Base-by-base conservation (phyloP, 2,329 filamentous ascomycete species). In the Grosmannia penicillata region DNA sequence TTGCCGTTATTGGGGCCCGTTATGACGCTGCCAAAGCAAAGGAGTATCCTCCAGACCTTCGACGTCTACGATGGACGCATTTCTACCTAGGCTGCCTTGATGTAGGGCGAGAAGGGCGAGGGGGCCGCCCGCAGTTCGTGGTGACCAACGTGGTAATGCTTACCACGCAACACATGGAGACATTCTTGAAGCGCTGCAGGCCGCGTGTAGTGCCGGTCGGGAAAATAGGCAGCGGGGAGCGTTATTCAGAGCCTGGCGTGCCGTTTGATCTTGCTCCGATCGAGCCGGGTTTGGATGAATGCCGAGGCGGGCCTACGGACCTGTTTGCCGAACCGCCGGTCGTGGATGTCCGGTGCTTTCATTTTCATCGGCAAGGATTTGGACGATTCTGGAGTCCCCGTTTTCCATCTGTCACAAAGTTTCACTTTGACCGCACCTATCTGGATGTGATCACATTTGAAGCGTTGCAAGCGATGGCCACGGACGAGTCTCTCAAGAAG, bases 291-390 rank as follows among this genome's bases (percentile, higher is more conserved):
- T 47, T 67, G 3, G 57, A 63, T 37, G 54, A 55, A 27, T 55
- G 59, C 32, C 51, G 62, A 49, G 44, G 58, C 41, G 44, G 45
- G 0, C 58, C 70, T 45, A 61, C 64, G 0, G 57, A 65, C 2
- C 56, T 78, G 1, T 93, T 93, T 53, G 69, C 66, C 7, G 62
- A 66, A 0, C 85, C 85, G 0, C 70, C 84, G 17, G 74, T 94
- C 0, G 82, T 86, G 40, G 87, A 93, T 48, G 62, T 93, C 42
- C 66, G 82, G 19, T 87, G 84, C 38, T 82, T 83, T 44, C 78
- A 79, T 1, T 94, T 86, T 47, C 80, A 85, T 43, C 82, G 78
- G 50, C 67, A 71, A 3, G 69, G 73, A 4, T 78, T 80, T 49
- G 75, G 73, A 13, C 66, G 67, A 1, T 86, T 82, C 49, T 85